phyloP scores from a whole-genome alignment of 225 moss, liverwort and hornwort genomes.

The Straminergon stramineum region DNA sequence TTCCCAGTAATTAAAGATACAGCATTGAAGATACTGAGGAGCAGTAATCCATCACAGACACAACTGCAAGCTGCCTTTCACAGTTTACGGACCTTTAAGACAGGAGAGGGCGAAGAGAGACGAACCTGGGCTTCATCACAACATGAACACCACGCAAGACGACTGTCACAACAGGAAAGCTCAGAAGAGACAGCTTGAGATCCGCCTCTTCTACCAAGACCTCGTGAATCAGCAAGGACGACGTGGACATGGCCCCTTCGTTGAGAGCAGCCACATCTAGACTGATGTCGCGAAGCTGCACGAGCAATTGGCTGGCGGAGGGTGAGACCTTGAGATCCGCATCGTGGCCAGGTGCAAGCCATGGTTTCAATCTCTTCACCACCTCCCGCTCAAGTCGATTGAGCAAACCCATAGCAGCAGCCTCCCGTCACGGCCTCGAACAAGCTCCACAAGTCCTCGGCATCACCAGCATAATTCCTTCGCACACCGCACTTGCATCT shows the following conservation, averaged over 20 bases:
- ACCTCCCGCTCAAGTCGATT: slow-evolving; percentile 32
- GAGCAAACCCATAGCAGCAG: slow-evolving; percentile 36
- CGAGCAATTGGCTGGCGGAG: slow-evolving; percentile 24
- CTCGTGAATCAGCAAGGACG: slow-evolving; percentile 39
- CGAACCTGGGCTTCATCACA: slow-evolving; percentile 44
- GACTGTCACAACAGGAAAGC: slow-evolving; percentile 42
- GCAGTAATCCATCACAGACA: not conserved
- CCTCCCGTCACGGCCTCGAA: not conserved
- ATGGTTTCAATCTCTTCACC: slow-evolving; percentile 38
- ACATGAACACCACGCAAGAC: slow-evolving; percentile 44
- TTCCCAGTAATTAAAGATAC: not conserved
- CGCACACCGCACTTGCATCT: not conserved
- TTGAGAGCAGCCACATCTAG: slow-evolving; percentile 41
- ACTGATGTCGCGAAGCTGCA: slow-evolving; percentile 35
- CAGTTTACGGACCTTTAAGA: not conserved
- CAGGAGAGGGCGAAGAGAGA: not conserved
- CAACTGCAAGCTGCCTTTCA: not conserved
- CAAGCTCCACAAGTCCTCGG: not conserved
- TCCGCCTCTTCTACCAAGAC: slow-evolving; percentile 31
- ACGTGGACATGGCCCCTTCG: slow-evolving; percentile 22
- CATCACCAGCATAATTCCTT: not conserved
- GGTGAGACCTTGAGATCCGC: slow-evolving; percentile 18
- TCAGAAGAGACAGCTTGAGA: slow-evolving; percentile 41
- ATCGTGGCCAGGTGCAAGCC: slow-evolving; percentile 29
- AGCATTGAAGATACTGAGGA: not conserved